A percentile compares a stretch with the other conserved stretches of the same genome.
Evolutionary conservation across 441 rosid species (phyloP).

Genomic region (Gossypium armourianum): DNA sequence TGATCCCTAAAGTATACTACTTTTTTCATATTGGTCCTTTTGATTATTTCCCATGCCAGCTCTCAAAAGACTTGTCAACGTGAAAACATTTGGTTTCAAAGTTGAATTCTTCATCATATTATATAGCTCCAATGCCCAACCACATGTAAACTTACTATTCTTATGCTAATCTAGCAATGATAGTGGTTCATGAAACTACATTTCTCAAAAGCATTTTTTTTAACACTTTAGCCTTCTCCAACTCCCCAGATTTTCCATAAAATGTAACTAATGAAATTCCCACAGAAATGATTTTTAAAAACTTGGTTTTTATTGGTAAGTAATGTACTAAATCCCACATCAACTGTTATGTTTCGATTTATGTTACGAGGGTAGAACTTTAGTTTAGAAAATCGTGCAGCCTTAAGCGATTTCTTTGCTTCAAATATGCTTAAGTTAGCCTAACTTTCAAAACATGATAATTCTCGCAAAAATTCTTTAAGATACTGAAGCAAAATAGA

Average conservation of each 20-base stretch:
- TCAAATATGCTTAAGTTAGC: not conserved
- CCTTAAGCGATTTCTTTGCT: not conserved
- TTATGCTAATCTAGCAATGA: slow-evolving; percentile 66
- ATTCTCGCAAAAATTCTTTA: no score
- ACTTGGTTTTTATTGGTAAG: slow-evolving; percentile 25
- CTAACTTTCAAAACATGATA: no score
- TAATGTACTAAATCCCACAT: slow-evolving; percentile 51
- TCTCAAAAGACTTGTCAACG: slow-evolving; percentile 52
- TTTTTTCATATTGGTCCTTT: not conserved
- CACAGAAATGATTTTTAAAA: slow-evolving; percentile 38
- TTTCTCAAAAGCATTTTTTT: slow-evolving; percentile 70
- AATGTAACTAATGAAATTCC: slow-evolving; percentile 50
- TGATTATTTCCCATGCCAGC: slow-evolving; percentile 41
- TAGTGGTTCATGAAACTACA: slow-evolving; percentile 68
- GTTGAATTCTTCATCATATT: slow-evolving; percentile 41
- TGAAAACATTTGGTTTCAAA: slow-evolving; percentile 52
- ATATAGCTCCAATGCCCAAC: slow-evolving; percentile 32
- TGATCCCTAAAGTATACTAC: not conserved
- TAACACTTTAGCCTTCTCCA: slow-evolving; percentile 42
- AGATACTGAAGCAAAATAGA: no score
- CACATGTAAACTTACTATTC: slow-evolving; percentile 49
- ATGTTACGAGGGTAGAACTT: not conserved
- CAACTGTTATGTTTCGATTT: slow-evolving; percentile 28
- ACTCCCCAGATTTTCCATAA: slow-evolving; percentile 38
- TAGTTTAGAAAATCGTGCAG: no score